A percentile compares a stretch with the other conserved stretches of the same genome.
These are phyloP conservation scores for Didymellaceae sp. DNA, from an alignment of 2,329 filamentous ascomycete genomes.

Conservation along the genomic window DNA sequence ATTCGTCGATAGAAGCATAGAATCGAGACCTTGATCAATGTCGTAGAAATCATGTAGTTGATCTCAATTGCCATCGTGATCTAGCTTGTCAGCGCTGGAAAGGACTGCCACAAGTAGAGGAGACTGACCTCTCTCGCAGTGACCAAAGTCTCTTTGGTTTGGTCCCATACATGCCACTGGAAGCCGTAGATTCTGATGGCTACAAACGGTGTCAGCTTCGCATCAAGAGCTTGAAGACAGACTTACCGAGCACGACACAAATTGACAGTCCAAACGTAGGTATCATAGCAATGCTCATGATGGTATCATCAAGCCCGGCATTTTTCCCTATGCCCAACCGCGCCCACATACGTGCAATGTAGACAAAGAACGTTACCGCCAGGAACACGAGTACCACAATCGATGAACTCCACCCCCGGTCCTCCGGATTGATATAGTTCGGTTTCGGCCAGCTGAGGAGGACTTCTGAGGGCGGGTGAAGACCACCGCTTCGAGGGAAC, in stretches of 20 bases:
- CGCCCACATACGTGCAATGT: slow-evolving; percentile 56
- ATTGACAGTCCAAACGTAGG: slow-evolving; percentile 43
- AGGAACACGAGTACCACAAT: slow-evolving; percentile 52
- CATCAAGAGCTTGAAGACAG: too few relatives aligned
- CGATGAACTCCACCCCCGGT: slow-evolving; percentile 53
- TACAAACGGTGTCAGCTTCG: slow-evolving; percentile 21
- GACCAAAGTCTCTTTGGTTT: slow-evolving; percentile 30
- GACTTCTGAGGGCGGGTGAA: slow-evolving; percentile 51
- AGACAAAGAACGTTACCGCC: slow-evolving; percentile 50
- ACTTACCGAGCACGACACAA: slow-evolving; percentile 35
- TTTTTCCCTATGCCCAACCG: slow-evolving; percentile 54
- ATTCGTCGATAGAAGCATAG: slow-evolving; percentile 54
- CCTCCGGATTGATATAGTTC: slow-evolving; percentile 56
- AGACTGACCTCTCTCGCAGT: slow-evolving; percentile 32
- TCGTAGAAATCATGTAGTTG: slow-evolving; percentile 39
- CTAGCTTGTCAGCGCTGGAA: slow-evolving; percentile 22
- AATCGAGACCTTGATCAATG: slow-evolving; percentile 43
- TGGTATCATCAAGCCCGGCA: slow-evolving; percentile 55
- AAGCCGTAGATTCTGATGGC: slow-evolving; percentile 39
- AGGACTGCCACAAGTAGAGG: background rate
- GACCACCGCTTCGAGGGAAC: slow-evolving; percentile 35
- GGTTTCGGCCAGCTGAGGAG: slow-evolving; percentile 54
- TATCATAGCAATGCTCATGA: slow-evolving; percentile 55
- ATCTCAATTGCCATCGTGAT: slow-evolving; percentile 41
- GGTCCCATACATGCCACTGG: slow-evolving; percentile 45